These are phyloP conservation scores for Penicillium steckii DNA, from an alignment of 495 filamentous ascomycete species.

Conservation along the genomic window DNA sequence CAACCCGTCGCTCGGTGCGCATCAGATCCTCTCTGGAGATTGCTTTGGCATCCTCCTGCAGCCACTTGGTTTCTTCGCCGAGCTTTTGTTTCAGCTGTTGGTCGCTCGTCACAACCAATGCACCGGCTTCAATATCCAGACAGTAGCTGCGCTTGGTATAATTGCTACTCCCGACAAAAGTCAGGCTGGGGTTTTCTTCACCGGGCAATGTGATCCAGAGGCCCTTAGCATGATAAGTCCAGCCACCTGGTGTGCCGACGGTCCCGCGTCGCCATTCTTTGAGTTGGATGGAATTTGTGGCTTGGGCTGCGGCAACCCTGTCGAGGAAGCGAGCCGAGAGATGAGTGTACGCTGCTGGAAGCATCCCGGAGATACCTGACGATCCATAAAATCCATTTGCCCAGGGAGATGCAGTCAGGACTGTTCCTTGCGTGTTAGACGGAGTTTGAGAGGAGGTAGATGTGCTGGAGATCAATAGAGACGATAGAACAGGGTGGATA, in stretches of 20 bases:
- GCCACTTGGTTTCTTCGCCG: conserved; percentile 72
- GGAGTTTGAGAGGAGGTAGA: conserved; percentile 28
- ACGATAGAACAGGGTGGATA: conserved; percentile 76
- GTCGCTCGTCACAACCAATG: conserved; percentile 79
- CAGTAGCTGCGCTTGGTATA: conserved; percentile 93
- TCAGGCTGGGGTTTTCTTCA: conserved; percentile 65
- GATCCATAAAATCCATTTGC: conserved; percentile 97
- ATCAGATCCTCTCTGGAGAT: conserved; percentile 75
- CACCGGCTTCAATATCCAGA: conserved; percentile 85
- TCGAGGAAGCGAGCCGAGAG: conserved; percentile 80
- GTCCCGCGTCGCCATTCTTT: conserved; percentile 88
- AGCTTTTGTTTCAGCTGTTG: conserved; percentile 68
- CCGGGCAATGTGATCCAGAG: conserved; percentile 81
- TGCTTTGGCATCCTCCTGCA: conserved; percentile 66
- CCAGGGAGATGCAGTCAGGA: conserved; percentile 90
- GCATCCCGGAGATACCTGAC: conserved; percentile 80
- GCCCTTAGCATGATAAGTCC: conserved; percentile 98
- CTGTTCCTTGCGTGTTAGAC: conserved; percentile 61
- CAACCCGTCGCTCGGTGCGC: conserved; percentile 75
- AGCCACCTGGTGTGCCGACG: conserved; percentile 75
- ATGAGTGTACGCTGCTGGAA: conserved; percentile 88
- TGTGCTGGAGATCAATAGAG: conserved; percentile 67
- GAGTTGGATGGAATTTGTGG: conserved; percentile 65
- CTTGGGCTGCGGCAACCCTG: conserved; percentile 56
- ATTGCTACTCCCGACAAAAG: conserved; percentile 86